Conservation (phyloP, 768 basidiomycete species). For the Thelephora ganbajun region DNA sequence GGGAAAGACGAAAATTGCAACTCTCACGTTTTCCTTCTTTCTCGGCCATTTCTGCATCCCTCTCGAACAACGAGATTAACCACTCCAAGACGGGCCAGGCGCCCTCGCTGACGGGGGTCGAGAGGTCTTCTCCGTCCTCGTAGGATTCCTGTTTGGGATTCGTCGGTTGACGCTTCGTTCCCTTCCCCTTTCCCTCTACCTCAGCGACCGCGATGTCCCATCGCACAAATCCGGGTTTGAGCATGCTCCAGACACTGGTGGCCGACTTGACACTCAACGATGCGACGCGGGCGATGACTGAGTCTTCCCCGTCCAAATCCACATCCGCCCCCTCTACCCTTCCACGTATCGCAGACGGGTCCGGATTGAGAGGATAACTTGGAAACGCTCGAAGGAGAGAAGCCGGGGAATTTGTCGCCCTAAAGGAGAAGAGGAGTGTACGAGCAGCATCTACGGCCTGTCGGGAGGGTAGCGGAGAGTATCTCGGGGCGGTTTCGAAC, state of each 20-base stretch:
- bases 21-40: slow-evolving; percentile 24
- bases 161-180: slow-evolving; percentile 11
- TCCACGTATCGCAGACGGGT: background rate
- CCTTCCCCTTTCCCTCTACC: slow-evolving; percentile 4
- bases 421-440: slow-evolving; percentile 39
- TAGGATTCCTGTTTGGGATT: slow-evolving; percentile 18
- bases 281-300: slow-evolving; percentile 41
- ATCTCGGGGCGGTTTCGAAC: slow-evolving; percentile 20
- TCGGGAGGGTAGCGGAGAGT: slow-evolving; percentile 27
- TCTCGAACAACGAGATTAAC: slow-evolving; percentile 54
- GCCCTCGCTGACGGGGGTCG: slow-evolving; percentile 34
- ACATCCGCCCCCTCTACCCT: slow-evolving; percentile 1
- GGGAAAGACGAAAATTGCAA: slow-evolving; percentile 1
- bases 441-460: slow-evolving; percentile 36
- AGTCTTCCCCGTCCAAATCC: slow-evolving; percentile 33
- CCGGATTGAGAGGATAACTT: slow-evolving; percentile 19
- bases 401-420: slow-evolving; percentile 39
- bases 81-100: slow-evolving; percentile 67
- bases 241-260: slow-evolving; percentile 47
- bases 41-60: slow-evolving; percentile 34
- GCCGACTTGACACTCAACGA: slow-evolving; percentile 32
- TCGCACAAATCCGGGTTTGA: slow-evolving; percentile 39
- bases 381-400: slow-evolving; percentile 44
- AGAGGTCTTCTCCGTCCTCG: slow-evolving; percentile 12
- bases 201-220: slow-evolving; percentile 13